Evolutionary conservation across 495 filamentous ascomycete genomes (phyloP).

Genomic region (Penicillium bovifimosum): DNA sequence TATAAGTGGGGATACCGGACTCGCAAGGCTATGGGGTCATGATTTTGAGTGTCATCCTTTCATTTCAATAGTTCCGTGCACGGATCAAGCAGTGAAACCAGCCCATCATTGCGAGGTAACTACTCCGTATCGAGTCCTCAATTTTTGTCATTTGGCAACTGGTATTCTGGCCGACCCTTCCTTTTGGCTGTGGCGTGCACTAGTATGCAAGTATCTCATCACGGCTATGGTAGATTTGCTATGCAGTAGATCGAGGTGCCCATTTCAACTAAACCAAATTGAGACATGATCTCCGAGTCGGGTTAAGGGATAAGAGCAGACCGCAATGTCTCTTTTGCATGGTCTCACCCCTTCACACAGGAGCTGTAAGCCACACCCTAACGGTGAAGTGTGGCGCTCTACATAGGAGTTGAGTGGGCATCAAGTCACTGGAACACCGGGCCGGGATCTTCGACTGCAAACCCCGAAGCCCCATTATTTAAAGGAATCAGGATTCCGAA

Average conservation of each 20-base stretch:
- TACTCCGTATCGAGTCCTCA: not conserved
- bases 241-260: not conserved
- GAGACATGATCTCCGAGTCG: not conserved
- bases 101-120: conserved; percentile 3
- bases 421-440: conserved; percentile 13
- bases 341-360: not conserved
- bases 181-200: conserved; percentile 3
- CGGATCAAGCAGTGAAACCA: conserved; percentile 12
- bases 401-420: conserved; percentile 6
- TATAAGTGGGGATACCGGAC: not conserved
- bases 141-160: not conserved
- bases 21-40: not conserved
- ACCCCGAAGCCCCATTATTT: not conserved
- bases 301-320: conserved; percentile 10
- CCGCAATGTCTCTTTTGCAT: conserved; percentile 14
- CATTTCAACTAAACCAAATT: not conserved
- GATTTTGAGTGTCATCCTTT: not conserved
- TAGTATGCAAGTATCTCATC: conserved; percentile 8
- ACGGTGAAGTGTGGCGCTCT: conserved; percentile 22
- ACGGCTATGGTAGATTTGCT: not conserved
- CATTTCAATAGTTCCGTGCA: conserved; percentile 28
- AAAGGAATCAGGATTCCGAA: too few relatives aligned
- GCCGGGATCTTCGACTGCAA: not conserved
- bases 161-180: not conserved
- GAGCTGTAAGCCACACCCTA: conserved; percentile 21